phyloP scores from a whole-genome alignment of 305 asterid genomes.

The Withania somnifera region DNA sequence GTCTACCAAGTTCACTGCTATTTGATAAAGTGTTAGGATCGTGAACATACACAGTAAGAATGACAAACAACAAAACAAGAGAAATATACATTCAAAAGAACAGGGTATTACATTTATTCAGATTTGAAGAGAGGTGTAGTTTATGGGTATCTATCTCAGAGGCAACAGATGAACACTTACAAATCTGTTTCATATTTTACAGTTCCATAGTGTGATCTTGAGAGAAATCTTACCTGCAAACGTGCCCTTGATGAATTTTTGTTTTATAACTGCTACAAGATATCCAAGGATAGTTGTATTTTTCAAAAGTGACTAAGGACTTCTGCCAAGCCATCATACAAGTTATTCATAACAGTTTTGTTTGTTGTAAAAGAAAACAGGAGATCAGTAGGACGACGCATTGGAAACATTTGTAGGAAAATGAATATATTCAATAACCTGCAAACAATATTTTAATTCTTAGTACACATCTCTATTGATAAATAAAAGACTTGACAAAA shows the following conservation, averaged over 20 bases:
- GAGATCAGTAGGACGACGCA: conserved; percentile 89
- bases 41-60: too few species aligned
- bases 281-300: conserved; percentile 64
- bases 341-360: conserved; percentile 73
- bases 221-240: conserved; percentile 21
- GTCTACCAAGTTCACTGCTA: too few species aligned
- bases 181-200: background rate
- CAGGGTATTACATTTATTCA: too few species aligned
- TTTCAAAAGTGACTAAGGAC: conserved; percentile 74
- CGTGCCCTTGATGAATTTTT: conserved; percentile 85
- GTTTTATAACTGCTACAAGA: conserved; percentile 80
- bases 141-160: background rate
- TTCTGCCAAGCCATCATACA: conserved; percentile 75
- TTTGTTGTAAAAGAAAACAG: conserved; percentile 81
- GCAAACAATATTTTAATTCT: conserved; percentile 7
- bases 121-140: too few species aligned
- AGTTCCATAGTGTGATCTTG: background rate
- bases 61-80: too few species aligned
- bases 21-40: too few species aligned
- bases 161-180: background rate
- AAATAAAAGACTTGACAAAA: background rate
- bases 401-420: conserved; percentile 81
- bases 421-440: conserved; percentile 98
- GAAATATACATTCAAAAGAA: too few species aligned
- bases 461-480: background rate